These are phyloP conservation scores for Parietaria judaica DNA, from an alignment of 306 rosid genomes.

Conservation along the genomic window DNA sequence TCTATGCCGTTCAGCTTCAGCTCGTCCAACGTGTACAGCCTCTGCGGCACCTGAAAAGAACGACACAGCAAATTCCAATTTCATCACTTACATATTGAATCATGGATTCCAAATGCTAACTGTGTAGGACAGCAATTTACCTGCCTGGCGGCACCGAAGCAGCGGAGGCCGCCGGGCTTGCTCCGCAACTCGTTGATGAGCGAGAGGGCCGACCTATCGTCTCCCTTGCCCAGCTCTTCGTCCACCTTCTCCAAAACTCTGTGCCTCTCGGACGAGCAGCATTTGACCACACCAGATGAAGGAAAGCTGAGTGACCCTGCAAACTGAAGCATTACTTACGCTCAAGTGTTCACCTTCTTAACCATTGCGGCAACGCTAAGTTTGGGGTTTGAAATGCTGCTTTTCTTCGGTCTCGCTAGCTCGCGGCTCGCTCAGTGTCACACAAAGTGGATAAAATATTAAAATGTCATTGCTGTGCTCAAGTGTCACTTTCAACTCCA, in stretches of 20 bases:
- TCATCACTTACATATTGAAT: background rate
- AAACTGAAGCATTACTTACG: conserved; percentile 36
- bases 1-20: conserved; percentile 84
- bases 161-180: conserved; percentile 56
- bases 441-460: conserved; percentile 13
- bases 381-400: background rate
- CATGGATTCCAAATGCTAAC: background rate
- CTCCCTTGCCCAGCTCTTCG: conserved; percentile 47
- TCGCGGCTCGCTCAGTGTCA: too few species aligned
- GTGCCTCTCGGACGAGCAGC: conserved; percentile 46
- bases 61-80: background rate
- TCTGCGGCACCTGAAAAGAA: conserved; percentile 66
- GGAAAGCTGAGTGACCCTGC: conserved; percentile 23
- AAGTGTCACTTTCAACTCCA: too few species aligned
- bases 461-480: background rate
- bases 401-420: background rate
- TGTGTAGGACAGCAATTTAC: conserved; percentile 12
- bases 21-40: conserved; percentile 91
- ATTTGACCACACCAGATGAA: conserved; percentile 11
- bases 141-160: conserved; percentile 90
- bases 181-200: conserved; percentile 64
- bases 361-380: background rate
- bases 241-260: conserved; percentile 58
- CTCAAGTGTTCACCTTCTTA: conserved; percentile 7
- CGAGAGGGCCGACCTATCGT: conserved; percentile 62